phyloP scores from a whole-genome alignment of 1,284 basidiomycete species.

The Crepidotus sp. region DNA sequence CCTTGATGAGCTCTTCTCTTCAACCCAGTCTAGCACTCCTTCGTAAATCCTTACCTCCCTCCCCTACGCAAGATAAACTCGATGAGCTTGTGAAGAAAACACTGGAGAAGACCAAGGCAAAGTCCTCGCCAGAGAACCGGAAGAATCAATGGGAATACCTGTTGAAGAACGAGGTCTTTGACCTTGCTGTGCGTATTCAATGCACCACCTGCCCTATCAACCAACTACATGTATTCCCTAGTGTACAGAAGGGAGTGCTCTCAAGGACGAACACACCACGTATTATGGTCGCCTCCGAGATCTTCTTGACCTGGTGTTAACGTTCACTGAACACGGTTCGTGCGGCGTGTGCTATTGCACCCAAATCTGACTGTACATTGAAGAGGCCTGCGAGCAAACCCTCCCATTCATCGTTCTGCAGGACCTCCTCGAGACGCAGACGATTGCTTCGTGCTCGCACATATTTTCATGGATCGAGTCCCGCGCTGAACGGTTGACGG shows the following conservation, averaged over 20 bases:
- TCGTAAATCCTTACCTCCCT: conserved; percentile 43
- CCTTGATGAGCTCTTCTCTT: too few species aligned
- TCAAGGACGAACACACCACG: conserved; percentile 34
- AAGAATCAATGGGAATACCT: conserved; percentile 67
- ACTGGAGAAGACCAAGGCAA: conserved; percentile 35
- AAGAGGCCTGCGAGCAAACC: conserved; percentile 35
- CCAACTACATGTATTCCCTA: conserved; percentile 22
- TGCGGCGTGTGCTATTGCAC: conserved; percentile 2
- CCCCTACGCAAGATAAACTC: conserved; percentile 38
- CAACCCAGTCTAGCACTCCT: conserved; percentile 37
- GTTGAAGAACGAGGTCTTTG: conserved; percentile 58
- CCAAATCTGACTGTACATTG: not conserved
- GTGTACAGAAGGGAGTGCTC: conserved; percentile 53
- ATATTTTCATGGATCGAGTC: conserved; percentile 80
- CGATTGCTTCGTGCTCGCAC: conserved; percentile 71
- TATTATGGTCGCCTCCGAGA: conserved; percentile 58
- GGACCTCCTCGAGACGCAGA: conserved; percentile 74
- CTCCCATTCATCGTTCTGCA: conserved; percentile 58
- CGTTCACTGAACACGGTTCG: conserved; percentile 66
- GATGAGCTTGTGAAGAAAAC: conserved; percentile 40
- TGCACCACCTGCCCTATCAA: not conserved
- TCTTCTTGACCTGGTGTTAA: conserved; percentile 61
- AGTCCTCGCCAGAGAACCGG: conserved; percentile 44
- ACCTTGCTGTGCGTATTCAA: conserved; percentile 53
- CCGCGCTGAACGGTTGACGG: conserved; percentile 56